Conservation (phyloP, 441 rosid species). For the Breynia disticha region DNA sequence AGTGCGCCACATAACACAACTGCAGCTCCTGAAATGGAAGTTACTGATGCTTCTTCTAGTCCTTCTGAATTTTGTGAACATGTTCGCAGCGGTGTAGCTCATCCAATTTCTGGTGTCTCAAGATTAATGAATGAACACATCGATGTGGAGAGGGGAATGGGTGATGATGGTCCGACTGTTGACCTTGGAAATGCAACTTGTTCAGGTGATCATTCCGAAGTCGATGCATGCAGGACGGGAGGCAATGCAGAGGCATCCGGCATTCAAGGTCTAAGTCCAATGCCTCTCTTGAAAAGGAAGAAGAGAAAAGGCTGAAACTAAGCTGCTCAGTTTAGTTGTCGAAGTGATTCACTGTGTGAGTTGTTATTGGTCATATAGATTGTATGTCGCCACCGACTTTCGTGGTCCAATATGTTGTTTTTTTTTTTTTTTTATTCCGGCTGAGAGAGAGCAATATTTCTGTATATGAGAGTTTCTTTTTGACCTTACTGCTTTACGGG, state of each 20-base stretch:
- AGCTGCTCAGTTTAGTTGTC: background rate
- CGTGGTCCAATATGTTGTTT: too few relatives aligned
- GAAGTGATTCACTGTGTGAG: too few relatives aligned
- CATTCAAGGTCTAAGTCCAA: constrained; percentile 40
- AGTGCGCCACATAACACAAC: constrained; percentile 12
- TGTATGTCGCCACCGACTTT: too few relatives aligned
- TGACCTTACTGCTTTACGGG: too few relatives aligned
- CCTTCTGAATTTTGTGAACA: constrained; percentile 11
- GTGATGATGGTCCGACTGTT: constrained; percentile 12
- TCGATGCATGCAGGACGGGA: constrained; percentile 12
- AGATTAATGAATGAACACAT: constrained; percentile 6
- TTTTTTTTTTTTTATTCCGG: too few relatives aligned
- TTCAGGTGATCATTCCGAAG: constrained; percentile 14
- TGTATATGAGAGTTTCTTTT: too few relatives aligned
- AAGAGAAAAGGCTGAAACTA: constrained; percentile 40
- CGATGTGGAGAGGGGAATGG: constrained; percentile 8
- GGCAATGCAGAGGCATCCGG: constrained; percentile 11
- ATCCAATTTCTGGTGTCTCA: constrained; percentile 8
- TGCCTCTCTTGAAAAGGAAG: constrained; percentile 75
- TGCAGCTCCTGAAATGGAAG: constrained; percentile 1
- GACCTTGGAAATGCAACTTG: constrained; percentile 11
- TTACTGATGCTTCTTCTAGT: constrained; percentile 15
- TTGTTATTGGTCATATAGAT: too few relatives aligned
- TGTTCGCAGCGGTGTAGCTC: constrained; percentile 9
- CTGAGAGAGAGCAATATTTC: too few relatives aligned